Base-by-base conservation (phyloP, 164 flowering plant species). In the Umbellularia californica region DNA sequence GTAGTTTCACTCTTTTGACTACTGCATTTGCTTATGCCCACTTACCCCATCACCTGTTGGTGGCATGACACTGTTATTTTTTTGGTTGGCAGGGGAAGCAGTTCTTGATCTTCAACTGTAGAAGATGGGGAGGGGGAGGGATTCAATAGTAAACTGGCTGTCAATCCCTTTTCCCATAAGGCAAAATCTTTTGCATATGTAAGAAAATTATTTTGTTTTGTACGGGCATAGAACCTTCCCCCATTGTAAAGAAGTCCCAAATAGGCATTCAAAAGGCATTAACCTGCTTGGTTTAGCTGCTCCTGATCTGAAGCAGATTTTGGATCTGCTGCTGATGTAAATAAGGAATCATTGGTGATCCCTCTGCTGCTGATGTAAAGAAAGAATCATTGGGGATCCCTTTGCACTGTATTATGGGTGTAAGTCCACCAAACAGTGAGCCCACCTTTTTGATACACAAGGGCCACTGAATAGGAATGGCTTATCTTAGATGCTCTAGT, bases 81-180 rank as follows among this genome's bases (percentile, higher is more conserved):
- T 69, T 25, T 28, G 14, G 22, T 41, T 76, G 72, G 76, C 83
- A 85, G 87, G 87, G 28, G 85, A 85, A 80, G 81, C 84, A 52
- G 85, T 81, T 75, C 75, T 75, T 58, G 84, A 83, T 63, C 72
- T 77, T 41, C 78, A 79, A 22, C 1, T 65, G 24, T 84, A 84
- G 66, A 60, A 35, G 33, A 28, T 52, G 4, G 35, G 68, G 50
- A 68, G 20, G 28, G 63, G 55, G 14, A 33, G 25, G 64, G 41
- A 28, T 58, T 24, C 52, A 50, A 23, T 33, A 24, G 17, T 20
- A 41, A 30, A 23, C 12, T 14, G 30, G 6, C 23, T 3, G 6
- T 19, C 24, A 7, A 10, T 55, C 13, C 24, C 17, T 58, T 11
- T 35, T 27, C 11, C 5, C 22, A 15, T 9, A 13, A 28, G 11